Evolutionary conservation across 1,284 basidiomycete genomes (phyloP).

Genomic region (Wolfiporia cocos): DNA sequence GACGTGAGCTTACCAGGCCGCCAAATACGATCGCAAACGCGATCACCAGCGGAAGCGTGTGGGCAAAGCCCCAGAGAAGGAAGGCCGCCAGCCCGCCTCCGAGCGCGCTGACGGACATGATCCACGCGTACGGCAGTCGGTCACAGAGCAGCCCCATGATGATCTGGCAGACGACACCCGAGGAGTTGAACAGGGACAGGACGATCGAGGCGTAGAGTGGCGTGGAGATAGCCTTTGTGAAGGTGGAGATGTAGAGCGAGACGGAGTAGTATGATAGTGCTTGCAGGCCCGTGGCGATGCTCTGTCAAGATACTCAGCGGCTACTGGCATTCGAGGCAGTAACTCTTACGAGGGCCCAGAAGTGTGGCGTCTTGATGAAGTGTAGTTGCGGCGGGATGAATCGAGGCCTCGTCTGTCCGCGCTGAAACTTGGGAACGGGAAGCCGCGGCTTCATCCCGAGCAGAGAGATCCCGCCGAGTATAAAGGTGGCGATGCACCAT

Average conservation of each 20-base stretch:
- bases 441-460: conserved; percentile 20
- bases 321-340: not conserved
- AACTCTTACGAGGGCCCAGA: conserved; percentile 17
- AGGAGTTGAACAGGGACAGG: conserved; percentile 23
- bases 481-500: conserved; percentile 17
- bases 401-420: conserved; percentile 15
- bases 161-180: conserved; percentile 21
- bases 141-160: conserved; percentile 21
- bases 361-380: conserved; percentile 20
- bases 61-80: conserved; percentile 24
- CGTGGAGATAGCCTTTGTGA: conserved; percentile 19
- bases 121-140: conserved; percentile 22
- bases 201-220: conserved; percentile 21
- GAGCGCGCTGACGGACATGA: conserved; percentile 19
- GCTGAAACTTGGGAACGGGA: conserved; percentile 15
- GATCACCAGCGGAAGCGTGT: conserved; percentile 18
- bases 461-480: conserved; percentile 17
- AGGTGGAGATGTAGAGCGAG: conserved; percentile 24
- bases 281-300: conserved; percentile 19
- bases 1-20: conserved; percentile 16
- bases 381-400: conserved; percentile 21
- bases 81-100: conserved; percentile 21
- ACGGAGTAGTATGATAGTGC: conserved; percentile 24
- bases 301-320: conserved; percentile 9
- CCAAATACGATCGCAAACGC: conserved; percentile 22